Evolutionary conservation across 805 yeast species (phyloP), one percentile per base, ranked within the genome.

Genomic region (Saturnispora zaruensis): DNA sequence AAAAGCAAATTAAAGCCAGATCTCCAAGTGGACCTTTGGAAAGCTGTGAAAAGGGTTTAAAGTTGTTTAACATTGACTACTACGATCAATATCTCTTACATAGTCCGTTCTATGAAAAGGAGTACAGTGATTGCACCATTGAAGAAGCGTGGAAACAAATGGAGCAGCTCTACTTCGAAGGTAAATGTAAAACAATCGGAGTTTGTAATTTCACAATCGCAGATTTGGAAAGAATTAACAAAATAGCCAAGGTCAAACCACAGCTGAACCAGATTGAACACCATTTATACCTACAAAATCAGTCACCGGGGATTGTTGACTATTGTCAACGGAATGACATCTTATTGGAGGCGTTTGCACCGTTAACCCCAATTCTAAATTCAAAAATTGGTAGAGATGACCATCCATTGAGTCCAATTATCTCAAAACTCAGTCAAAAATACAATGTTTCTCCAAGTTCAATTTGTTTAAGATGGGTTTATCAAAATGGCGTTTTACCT

Each of bases 201-300:
- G 81, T 81, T 26, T 82, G 88, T 14, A 84, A 84, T 61, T 82
- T 79, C 57, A 69, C 76, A 44, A 65, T 66, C 16, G 67, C 64
- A 16, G 70, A 75, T 51, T 60, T 82, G 45, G 68, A 80, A 53
- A 60, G 58, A 33, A 63, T 77, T 20, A 59, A 75, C 24, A 62
- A 66, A 25, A 57, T 66, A 38, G 73, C 77, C 11, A 73, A 72
- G 44, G 64, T 65, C 52, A 71, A 70, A 53, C 88, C 89, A 3
- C 73, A 69, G 54, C 78, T 84, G 24, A 78, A 83, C 60, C 91
- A 84, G 64, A 78, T 84, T 55, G 90, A 84, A 59, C 80, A 76
- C 65, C 79, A 80, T 57, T 77, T 84, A 1, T 79, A 82, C 57
- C 69, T 82, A 54, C 87, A 78, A 59, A 73, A 81, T 56, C 88